Percentiles rank a stretch among this genome's conserved stretches.
Evolutionary conservation across 768 basidiomycete species (phyloP).

Genomic region (Kwoniella sp.): DNA sequence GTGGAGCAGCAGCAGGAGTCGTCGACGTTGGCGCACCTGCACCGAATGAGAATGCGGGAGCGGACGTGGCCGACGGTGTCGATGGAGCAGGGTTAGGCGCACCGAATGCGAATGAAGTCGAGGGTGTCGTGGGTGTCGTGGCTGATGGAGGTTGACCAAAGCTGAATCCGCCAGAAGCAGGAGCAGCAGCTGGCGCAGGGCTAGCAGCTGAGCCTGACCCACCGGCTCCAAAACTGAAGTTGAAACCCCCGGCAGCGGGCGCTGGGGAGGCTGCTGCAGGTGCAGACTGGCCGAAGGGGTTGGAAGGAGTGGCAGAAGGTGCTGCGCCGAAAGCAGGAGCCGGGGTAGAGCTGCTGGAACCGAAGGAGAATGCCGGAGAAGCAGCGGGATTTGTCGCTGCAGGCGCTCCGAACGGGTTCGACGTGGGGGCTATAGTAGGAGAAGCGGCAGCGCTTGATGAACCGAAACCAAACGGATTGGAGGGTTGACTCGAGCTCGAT

Average conservation of each 20-base stretch:
- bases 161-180: conserved; percentile 14
- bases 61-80: neutral
- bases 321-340: conserved; percentile 1
- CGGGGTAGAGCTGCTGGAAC: conserved; percentile 3
- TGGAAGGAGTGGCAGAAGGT: conserved; percentile 3
- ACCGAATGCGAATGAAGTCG: conserved; percentile 3
- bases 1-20: conserved; percentile 19
- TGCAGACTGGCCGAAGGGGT: conserved; percentile 16
- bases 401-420: conserved; percentile 24
- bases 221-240: conserved; percentile 17
- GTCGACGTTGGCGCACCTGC: conserved; percentile 10
- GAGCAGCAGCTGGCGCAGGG: conserved; percentile 6
- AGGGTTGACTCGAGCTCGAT: conserved; percentile 5
- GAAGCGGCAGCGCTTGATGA: conserved; percentile 3
- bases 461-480: conserved; percentile 23
- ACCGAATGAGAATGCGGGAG: conserved; percentile 12
- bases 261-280: conserved; percentile 2
- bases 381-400: conserved; percentile 13
- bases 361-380: conserved; percentile 14
- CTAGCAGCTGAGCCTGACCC: conserved; percentile 5
- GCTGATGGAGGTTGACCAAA: conserved; percentile 16
- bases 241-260: conserved; percentile 13
- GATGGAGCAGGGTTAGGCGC: conserved; percentile 7
- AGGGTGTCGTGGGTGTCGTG: conserved; percentile 2
- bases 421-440: conserved; percentile 16